A percentile compares a stretch with the other conserved stretches of the same genome.
phyloP scores from a whole-genome alignment of 2,329 filamentous ascomycete species.

The Botrytis aclada region DNA sequence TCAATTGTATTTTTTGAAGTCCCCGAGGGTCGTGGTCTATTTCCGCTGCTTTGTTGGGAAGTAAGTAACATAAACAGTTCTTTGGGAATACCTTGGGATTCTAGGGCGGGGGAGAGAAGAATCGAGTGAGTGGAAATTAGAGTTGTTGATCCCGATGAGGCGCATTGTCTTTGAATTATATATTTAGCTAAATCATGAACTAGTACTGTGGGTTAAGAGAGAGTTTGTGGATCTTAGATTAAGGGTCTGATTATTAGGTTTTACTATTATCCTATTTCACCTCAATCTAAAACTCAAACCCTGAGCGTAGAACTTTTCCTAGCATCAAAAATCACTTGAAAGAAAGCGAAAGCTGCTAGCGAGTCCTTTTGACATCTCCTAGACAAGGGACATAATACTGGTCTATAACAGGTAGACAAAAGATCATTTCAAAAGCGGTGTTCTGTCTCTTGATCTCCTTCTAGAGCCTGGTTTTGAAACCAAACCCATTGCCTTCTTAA shows the following conservation, averaged over 20 bases:
- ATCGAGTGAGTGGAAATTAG: too few relatives aligned
- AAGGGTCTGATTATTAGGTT: too few relatives aligned
- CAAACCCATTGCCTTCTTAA: neutral
- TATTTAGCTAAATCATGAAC: too few relatives aligned
- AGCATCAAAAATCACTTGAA: neutral
- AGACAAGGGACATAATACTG: fast-evolving
- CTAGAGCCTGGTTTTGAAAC: neutral
- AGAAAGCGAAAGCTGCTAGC: neutral
- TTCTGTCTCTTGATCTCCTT: neutral
- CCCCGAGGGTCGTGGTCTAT: fast-evolving
- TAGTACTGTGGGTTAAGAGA: too few relatives aligned
- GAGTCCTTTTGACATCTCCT: neutral
- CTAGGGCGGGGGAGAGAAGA: too few relatives aligned
- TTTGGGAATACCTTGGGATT: too few relatives aligned
- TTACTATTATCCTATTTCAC: neutral
- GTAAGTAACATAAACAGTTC: too few relatives aligned
- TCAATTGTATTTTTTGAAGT: fast-evolving
- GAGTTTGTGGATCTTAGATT: too few relatives aligned
- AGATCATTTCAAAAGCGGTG: neutral
- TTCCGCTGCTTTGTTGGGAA: neutral
- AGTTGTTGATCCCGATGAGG: too few relatives aligned
- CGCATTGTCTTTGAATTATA: too few relatives aligned
- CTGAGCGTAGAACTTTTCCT: neutral
- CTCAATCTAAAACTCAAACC: neutral
- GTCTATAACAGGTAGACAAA: neutral